Evolutionary conservation across 306 rosid species (phyloP).

Genomic region (Vigna mungo): DNA sequence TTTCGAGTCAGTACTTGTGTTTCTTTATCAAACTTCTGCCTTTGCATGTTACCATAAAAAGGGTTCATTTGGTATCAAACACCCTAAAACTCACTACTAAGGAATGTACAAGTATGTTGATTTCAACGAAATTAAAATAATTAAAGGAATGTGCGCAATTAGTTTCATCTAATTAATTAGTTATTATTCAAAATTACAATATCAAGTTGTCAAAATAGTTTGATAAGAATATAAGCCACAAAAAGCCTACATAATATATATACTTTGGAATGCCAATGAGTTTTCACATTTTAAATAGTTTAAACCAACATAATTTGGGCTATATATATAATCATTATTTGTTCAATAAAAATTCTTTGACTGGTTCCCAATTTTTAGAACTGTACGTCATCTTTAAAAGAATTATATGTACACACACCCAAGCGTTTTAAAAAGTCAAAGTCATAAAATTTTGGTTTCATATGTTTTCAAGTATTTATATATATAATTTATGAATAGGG

Average conservation of each 20-base stretch:
- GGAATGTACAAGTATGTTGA: not conserved
- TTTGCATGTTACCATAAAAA: slow-evolving; percentile 38
- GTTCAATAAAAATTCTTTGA: no score
- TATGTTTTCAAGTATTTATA: no score
- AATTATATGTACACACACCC: no score
- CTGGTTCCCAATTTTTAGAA: no score
- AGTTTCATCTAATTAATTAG: not conserved
- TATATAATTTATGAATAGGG: no score
- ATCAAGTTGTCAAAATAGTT: not conserved
- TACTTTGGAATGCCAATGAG: not conserved
- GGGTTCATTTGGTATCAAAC: slow-evolving; percentile 34
- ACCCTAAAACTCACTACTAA: slow-evolving; percentile 27
- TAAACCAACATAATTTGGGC: not conserved
- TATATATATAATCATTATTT: no score
- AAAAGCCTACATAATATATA: not conserved
- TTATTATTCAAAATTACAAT: not conserved
- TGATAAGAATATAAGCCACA: not conserved
- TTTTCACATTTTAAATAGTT: slow-evolving; percentile 16
- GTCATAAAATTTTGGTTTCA: no score
- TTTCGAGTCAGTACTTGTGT: slow-evolving; percentile 16
- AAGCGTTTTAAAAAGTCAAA: no score
- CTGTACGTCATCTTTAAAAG: no score
- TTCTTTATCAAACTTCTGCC: slow-evolving; percentile 1
- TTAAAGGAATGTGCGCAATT: slow-evolving; percentile 9
- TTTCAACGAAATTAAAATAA: slow-evolving; percentile 15